phyloP scores from a whole-genome alignment of 352 stramenopile genomes.

The Globisporangium okanoganense region DNA sequence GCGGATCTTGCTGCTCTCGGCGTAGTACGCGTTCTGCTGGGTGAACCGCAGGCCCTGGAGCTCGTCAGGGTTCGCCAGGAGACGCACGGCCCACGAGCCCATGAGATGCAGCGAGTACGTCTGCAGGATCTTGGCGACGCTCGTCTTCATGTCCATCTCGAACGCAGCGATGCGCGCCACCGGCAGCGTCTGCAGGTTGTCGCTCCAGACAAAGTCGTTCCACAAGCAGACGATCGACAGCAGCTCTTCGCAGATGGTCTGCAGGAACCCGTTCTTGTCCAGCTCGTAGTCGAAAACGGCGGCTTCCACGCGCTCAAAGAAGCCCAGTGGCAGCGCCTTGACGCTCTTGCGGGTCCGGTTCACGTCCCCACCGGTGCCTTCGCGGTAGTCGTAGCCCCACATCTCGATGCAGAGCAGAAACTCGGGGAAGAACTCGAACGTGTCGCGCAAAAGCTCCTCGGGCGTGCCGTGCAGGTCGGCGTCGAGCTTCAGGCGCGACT shows the following conservation, averaged over 20 bases:
- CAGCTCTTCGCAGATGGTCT: constrained; percentile 70
- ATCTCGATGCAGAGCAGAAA: constrained; percentile 71
- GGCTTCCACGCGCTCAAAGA: constrained; percentile 40
- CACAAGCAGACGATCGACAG: constrained; percentile 69
- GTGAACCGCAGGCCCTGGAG: constrained; percentile 55
- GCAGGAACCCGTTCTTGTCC: constrained; percentile 50
- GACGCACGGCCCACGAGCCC: constrained; percentile 43
- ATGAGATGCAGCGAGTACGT: constrained; percentile 54
- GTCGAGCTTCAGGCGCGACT: constrained; percentile 60
- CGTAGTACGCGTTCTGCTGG: constrained; percentile 73
- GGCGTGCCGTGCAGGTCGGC: constrained; percentile 31
- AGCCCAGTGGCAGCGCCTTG: constrained; percentile 30
- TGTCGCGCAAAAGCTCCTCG: constrained; percentile 62
- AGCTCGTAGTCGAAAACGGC: constrained; percentile 62
- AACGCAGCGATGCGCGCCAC: constrained; percentile 54
- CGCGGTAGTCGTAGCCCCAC: constrained; percentile 70
- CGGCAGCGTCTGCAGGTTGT: constrained; percentile 41
- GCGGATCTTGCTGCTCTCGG: constrained; percentile 34
- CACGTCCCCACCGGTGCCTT: constrained; percentile 21
- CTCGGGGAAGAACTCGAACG: constrained; percentile 76
- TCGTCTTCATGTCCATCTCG: constrained; percentile 53
- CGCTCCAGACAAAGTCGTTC: constrained; percentile 77
- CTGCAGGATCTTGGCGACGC: constrained; percentile 60
- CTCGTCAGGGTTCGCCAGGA: constrained; percentile 42
- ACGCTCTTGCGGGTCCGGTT: constrained; percentile 14